Conservation (phyloP, 2,329 filamentous ascomycete species). For the Phoma herbarum region DNA sequence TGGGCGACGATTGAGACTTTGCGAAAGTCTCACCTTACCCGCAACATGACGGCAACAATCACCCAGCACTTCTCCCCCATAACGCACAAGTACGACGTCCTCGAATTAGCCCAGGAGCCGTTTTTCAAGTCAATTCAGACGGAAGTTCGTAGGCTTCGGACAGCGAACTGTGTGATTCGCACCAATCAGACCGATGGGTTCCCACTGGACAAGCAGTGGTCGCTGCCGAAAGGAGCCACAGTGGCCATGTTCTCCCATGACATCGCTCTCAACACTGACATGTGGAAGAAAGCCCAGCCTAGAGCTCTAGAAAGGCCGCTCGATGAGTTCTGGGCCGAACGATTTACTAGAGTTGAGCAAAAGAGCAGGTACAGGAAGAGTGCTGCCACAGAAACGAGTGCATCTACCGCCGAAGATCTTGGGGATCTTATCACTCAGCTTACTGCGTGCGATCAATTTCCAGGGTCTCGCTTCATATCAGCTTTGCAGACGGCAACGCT, state of each 20-base stretch:
- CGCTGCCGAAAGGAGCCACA: slow-evolving; percentile 26
- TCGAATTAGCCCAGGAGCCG: slow-evolving; percentile 23
- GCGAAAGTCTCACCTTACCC: slow-evolving; percentile 30
- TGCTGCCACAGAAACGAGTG: slow-evolving; percentile 2
- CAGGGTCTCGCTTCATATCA: slow-evolving; percentile 26
- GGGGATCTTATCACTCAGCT: slow-evolving; percentile 29
- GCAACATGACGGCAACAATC: slow-evolving; percentile 26
- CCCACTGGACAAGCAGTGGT: slow-evolving; percentile 35
- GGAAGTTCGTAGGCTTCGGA: slow-evolving; percentile 37
- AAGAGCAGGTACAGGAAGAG: slow-evolving; percentile 1
- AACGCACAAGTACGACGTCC: slow-evolving; percentile 28
- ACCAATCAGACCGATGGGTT: slow-evolving; percentile 23
- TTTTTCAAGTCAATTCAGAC: slow-evolving; percentile 38
- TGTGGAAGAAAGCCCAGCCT: slow-evolving; percentile 36
- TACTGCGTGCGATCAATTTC: slow-evolving; percentile 24
- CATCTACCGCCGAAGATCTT: slow-evolving; percentile 3
- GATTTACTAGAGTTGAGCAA: slow-evolving; percentile 30
- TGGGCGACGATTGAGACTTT: slow-evolving; percentile 40
- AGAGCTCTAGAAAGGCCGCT: slow-evolving; percentile 29
- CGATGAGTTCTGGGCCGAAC: slow-evolving; percentile 41
- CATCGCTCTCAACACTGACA: slow-evolving; percentile 32
- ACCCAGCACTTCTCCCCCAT: slow-evolving; percentile 20
- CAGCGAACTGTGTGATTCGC: slow-evolving; percentile 23
- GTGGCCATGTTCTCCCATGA: slow-evolving; percentile 37
- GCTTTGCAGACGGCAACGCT: slow-evolving; percentile 36